Evolutionary conservation across 306 rosid genomes (phyloP).

Genomic region (Pyrus pyrifolia): DNA sequence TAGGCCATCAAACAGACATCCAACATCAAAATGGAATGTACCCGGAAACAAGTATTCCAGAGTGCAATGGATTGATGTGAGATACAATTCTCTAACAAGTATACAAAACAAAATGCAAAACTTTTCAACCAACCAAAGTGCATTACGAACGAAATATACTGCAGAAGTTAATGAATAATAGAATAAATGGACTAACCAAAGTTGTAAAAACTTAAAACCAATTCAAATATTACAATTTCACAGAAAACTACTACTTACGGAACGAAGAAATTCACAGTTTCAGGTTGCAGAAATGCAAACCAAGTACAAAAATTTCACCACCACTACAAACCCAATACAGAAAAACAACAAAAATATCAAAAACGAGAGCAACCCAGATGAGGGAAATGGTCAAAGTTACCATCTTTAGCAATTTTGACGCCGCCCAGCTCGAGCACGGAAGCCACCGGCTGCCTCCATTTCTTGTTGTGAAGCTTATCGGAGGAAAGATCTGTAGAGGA

Average conservation of each 20-base stretch:
- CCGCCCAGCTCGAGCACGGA: slow-evolving; percentile 70
- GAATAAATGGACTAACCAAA: background rate
- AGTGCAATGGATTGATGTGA: background rate
- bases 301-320: background rate
- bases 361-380: background rate
- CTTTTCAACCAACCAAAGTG: background rate
- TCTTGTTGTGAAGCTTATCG: slow-evolving; percentile 36
- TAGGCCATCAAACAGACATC: background rate
- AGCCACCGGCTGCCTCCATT: slow-evolving; percentile 63
- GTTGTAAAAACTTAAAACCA: background rate
- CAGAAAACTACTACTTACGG: background rate
- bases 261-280: background rate
- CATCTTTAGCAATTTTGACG: slow-evolving; percentile 58
- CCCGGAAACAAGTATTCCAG: background rate
- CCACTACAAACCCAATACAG: background rate
- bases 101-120: background rate
- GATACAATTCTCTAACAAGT: background rate
- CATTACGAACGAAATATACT: background rate
- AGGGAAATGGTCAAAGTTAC: slow-evolving; percentile 24
- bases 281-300: background rate
- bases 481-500: slow-evolving; percentile 22
- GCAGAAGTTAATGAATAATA: background rate
- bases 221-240: background rate
- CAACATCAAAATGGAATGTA: background rate
- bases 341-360: background rate